Conservation (phyloP, 2,329 filamentous ascomycete species). For the Xylariaceae sp. region DNA sequence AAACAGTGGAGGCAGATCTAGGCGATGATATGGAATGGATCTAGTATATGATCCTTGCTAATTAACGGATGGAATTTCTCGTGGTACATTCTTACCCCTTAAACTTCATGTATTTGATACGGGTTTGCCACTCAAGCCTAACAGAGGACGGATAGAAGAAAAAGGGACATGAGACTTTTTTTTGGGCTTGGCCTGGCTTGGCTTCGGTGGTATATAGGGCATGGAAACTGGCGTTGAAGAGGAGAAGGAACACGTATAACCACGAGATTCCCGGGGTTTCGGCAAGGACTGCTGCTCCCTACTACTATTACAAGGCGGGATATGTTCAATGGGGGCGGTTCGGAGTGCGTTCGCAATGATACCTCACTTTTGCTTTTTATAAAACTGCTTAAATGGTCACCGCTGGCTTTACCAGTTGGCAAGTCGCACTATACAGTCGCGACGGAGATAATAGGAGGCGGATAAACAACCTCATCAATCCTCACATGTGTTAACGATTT, state of each 20-base stretch:
- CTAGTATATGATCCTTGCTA: neutral
- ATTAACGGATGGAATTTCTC: neutral
- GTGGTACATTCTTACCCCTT: conserved; percentile 5
- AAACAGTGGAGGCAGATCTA: conserved; percentile 19
- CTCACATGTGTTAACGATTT: too few relatives aligned
- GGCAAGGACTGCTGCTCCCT: neutral
- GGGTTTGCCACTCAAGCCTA: neutral
- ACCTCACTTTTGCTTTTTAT: conserved; percentile 19
- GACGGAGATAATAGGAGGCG: neutral
- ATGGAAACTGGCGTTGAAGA: conserved; percentile 22
- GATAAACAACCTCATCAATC: conserved; percentile 5
- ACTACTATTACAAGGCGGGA: neutral
- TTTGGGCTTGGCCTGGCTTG: conserved; percentile 5
- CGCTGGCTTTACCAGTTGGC: neutral
- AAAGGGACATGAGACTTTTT: conserved; percentile 3
- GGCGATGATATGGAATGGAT: conserved; percentile 24
- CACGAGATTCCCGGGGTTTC: neutral
- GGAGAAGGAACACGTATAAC: neutral
- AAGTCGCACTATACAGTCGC: conserved; percentile 1
- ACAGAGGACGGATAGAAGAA: neutral
- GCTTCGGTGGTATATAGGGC: conserved; percentile 8
- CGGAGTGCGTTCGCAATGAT: conserved; percentile 17
- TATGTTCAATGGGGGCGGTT: neutral
- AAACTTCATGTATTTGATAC: conserved; percentile 2
- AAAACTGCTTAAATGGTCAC: neutral